phyloP scores from a whole-genome alignment of 495 filamentous ascomycete species.

The Aspergillus cristatus region DNA sequence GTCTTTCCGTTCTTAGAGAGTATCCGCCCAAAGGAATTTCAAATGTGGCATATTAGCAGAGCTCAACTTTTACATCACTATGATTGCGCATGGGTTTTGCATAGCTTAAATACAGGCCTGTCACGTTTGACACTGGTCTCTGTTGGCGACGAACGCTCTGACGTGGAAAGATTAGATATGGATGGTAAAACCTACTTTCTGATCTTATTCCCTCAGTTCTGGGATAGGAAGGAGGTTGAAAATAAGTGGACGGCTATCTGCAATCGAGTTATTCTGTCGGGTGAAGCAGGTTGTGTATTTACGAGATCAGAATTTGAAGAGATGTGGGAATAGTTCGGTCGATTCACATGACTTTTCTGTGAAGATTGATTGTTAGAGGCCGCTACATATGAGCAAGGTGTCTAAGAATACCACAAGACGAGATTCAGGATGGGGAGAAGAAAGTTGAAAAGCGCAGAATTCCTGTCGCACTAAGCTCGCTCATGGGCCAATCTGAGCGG shows the following conservation, averaged over 20 bases:
- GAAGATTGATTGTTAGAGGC: no score
- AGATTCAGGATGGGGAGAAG: no score
- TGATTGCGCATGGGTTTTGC: not conserved
- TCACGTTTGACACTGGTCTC: not conserved
- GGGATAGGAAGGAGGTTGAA: not conserved
- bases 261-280: no score
- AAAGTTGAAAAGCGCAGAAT: no score
- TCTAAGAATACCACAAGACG: no score
- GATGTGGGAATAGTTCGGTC: not conserved
- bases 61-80: slow-evolving; percentile 1
- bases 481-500: no score
- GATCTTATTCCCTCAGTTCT: not conserved
- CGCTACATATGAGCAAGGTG: no score
- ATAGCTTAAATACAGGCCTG: not conserved
- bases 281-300: not conserved
- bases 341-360: not conserved
- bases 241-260: no score
- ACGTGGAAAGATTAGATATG: not conserved
- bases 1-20: slow-evolving; percentile 9
- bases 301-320: not conserved
- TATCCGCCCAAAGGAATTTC: not conserved
- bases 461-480: no score
- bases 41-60: slow-evolving; percentile 4
- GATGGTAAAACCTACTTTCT: not conserved
- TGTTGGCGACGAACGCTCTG: not conserved